These are phyloP conservation scores for Chalciporus chontae DNA, from an alignment of 768 basidiomycete genomes.

Conservation along the genomic window DNA sequence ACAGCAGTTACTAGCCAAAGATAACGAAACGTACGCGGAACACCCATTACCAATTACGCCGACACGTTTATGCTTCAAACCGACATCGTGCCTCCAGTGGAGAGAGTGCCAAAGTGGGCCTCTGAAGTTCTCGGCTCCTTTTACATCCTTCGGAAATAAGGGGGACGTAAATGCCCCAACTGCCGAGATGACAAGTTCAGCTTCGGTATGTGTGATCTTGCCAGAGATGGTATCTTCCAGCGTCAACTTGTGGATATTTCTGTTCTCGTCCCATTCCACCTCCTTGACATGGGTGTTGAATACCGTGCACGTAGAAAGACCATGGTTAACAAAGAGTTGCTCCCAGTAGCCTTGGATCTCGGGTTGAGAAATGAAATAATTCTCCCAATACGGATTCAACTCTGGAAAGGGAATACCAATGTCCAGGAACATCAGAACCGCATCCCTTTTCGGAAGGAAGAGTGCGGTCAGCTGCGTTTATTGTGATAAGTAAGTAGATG, in stretches of 20 bases:
- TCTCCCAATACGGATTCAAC: slow-evolving; percentile 50
- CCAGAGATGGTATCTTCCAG: slow-evolving; percentile 35
- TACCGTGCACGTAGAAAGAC: slow-evolving; percentile 37
- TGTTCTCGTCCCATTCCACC: slow-evolving; percentile 44
- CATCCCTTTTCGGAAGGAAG: slow-evolving; percentile 34
- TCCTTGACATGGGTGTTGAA: slow-evolving; percentile 39
- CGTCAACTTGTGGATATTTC: slow-evolving; percentile 40
- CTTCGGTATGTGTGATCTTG: slow-evolving; percentile 33
- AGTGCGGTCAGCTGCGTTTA: neutral
- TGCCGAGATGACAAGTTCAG: slow-evolving; percentile 47
- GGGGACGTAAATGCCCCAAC: slow-evolving; percentile 49
- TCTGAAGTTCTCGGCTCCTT: slow-evolving; percentile 42
- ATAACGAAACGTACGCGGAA: slow-evolving; percentile 42
- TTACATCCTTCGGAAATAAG: slow-evolving; percentile 42
- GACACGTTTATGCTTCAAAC: slow-evolving; percentile 48
- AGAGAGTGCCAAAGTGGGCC: slow-evolving; percentile 56
- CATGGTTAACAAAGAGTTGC: slow-evolving; percentile 42
- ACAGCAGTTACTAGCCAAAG: slow-evolving; percentile 6
- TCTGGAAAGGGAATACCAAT: slow-evolving; percentile 49
- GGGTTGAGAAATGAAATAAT: slow-evolving; percentile 43
- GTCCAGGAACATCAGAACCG: slow-evolving; percentile 53
- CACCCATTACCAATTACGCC: slow-evolving; percentile 65
- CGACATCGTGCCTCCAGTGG: slow-evolving; percentile 52
- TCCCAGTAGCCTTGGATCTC: slow-evolving; percentile 53
- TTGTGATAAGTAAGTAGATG: neutral